These are phyloP conservation scores for Calonectria fujianensis DNA, from an alignment of 2,329 filamentous ascomycete species.

Conservation along the genomic window DNA sequence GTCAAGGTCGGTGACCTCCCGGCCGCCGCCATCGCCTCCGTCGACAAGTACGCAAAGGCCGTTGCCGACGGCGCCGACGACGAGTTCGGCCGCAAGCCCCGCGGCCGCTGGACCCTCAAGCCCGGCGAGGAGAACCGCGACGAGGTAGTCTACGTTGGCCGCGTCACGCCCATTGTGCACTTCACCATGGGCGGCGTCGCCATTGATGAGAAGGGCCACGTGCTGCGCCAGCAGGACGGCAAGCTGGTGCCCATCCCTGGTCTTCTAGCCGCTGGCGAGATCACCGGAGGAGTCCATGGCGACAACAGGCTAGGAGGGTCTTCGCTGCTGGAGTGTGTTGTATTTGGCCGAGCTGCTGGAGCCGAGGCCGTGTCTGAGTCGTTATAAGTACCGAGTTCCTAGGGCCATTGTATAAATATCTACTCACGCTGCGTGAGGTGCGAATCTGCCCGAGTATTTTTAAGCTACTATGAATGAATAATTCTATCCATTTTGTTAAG, in stretches of 20 bases:
- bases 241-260: conserved; percentile 69
- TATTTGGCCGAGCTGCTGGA: conserved; percentile 77
- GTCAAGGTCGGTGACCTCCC: conserved; percentile 71
- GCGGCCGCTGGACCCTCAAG: conserved; percentile 73
- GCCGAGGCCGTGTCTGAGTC: conserved; percentile 44
- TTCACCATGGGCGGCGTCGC: conserved; percentile 81
- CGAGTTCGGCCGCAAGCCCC: conserved; percentile 68
- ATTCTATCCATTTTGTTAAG: background rate
- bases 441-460: conserved; percentile 35
- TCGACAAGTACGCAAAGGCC: conserved; percentile 69
- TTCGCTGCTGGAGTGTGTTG: conserved; percentile 77
- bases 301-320: conserved; percentile 78
- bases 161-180: conserved; percentile 78
- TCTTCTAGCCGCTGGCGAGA: conserved; percentile 78
- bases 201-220: conserved; percentile 72
- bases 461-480: conserved; percentile 15
- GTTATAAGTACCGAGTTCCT: conserved; percentile 7
- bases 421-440: conserved; percentile 51
- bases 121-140: conserved; percentile 66
- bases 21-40: conserved; percentile 60
- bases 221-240: conserved; percentile 64
- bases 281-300: conserved; percentile 79
- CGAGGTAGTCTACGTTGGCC: conserved; percentile 74
- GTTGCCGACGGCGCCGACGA: conserved; percentile 65
- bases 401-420: conserved; percentile 10